phyloP scores from a whole-genome alignment of 2,329 filamentous ascomycete genomes.

The Aspergillus calidoustus region DNA sequence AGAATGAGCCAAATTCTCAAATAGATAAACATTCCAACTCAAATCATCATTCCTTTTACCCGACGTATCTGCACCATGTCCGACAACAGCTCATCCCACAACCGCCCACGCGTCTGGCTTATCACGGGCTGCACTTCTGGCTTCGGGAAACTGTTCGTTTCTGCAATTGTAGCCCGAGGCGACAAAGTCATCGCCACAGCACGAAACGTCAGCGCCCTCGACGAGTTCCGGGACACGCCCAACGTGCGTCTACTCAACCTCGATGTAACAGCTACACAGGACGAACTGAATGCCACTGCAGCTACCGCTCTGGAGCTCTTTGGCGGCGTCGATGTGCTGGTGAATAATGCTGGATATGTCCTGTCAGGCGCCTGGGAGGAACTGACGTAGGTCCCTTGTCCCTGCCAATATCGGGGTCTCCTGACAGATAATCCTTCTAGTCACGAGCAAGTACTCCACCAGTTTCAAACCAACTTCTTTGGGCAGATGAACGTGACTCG shows the following conservation, averaged over 20 bases:
- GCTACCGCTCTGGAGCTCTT: constrained; percentile 25
- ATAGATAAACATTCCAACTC: no score
- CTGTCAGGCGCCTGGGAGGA: constrained; percentile 32
- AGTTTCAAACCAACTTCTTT: constrained; percentile 24
- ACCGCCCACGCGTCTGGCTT: constrained; percentile 50
- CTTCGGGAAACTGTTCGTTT: constrained; percentile 53
- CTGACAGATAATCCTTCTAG: not conserved
- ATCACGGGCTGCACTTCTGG: constrained; percentile 59
- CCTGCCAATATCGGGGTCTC: no score
- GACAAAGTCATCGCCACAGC: constrained; percentile 58
- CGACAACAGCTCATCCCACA: not conserved
- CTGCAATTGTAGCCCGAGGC: constrained; percentile 50
- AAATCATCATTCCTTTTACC: no score
- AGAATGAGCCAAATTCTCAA: no score
- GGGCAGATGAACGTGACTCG: constrained; percentile 45
- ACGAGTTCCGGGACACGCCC: not conserved
- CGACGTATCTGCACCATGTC: not conserved
- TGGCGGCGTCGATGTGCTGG: constrained; percentile 45
- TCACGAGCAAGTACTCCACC: not conserved
- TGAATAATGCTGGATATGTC: constrained; percentile 53
- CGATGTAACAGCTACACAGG: not conserved
- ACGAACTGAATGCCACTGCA: not conserved
- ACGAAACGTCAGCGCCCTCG: constrained; percentile 37
- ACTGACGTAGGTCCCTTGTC: constrained; percentile 20
- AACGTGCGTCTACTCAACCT: not conserved